Evolutionary conservation across 1,284 basidiomycete species (phyloP), one percentile per base, ranked within the genome.

Genomic region (Ustilago lituana): DNA sequence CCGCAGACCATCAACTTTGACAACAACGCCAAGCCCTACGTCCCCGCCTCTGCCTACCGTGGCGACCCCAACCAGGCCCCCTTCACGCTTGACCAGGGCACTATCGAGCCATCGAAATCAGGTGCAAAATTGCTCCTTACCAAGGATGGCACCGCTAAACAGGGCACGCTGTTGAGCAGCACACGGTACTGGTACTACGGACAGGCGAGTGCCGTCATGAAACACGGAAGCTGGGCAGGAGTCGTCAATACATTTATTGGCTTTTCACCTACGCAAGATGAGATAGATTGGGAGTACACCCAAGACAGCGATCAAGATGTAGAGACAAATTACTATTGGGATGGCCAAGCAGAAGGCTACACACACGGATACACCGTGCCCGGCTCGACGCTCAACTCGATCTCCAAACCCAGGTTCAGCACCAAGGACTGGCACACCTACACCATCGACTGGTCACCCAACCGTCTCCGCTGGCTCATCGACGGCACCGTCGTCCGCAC

Each of bases 111-210:
- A 2, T 35, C 52, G 20, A 54, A 58, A 15, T 31, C 53, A 11
- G 74, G 74, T 5, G 46, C 66, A 26, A 53, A 63, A 45, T 37
- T 73, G 29, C 29, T 62, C 14, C 43, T 76, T 22, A 73, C 71
- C 35, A 58, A 63, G 27, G 50, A 23, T 3, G 56, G 64, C 6
- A 40, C 33, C 15, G 72, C 67, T 2, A 36, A 55, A n/a, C 17
- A 23, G 20, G 69, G 69, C 1, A 63, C 69, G 1, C 40, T 52
- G 31, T 46, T 76, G 7, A 60, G 53, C 29, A 60, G 54, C 12
- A 76, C 74, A 8, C 26, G 68, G 14, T 76, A 72, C 54, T 60
- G 55, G 47, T 60, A 69, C 41, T 76, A 76, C 37, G 74, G 74
- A 5, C 47, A 39, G 9, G 68, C 73, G 0, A 52, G 54, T 15